Conservation (phyloP, 169 alveolate species). For the Ichthyophthirius multifiliis region DNA sequence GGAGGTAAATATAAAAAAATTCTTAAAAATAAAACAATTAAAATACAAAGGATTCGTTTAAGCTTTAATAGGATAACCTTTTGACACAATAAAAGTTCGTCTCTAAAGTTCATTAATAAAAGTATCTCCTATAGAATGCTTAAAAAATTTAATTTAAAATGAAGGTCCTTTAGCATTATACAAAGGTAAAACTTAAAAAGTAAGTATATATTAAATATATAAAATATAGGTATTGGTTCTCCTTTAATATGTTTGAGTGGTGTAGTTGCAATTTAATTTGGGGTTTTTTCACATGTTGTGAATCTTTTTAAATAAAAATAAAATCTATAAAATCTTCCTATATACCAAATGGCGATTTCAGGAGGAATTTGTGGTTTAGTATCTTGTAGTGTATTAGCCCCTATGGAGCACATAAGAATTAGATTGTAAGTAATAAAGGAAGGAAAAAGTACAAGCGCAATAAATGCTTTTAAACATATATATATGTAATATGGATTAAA, state of each 20-base stretch:
- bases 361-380: not conserved
- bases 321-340: not conserved
- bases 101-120: not conserved
- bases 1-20: not conserved
- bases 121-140: not conserved
- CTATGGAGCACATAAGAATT: slow-evolving; percentile 9
- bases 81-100: not conserved
- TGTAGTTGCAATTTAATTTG: not conserved
- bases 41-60: not conserved
- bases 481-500: not conserved
- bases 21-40: too few relatives aligned
- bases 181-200: too few relatives aligned
- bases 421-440: not conserved
- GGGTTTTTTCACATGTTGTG: not conserved
- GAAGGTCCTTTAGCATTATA: slow-evolving; percentile 4
- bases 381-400: not conserved
- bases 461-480: not conserved
- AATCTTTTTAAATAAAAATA: not conserved
- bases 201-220: too few relatives aligned
- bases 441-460: not conserved
- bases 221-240: slow-evolving; percentile 10
- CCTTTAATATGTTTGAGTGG: slow-evolving; percentile 10
- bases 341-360: not conserved
- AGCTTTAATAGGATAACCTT: not conserved
- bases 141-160: not conserved